Base-by-base conservation (phyloP, 768 basidiomycete species). In the Lentinula raphanica region DNA sequence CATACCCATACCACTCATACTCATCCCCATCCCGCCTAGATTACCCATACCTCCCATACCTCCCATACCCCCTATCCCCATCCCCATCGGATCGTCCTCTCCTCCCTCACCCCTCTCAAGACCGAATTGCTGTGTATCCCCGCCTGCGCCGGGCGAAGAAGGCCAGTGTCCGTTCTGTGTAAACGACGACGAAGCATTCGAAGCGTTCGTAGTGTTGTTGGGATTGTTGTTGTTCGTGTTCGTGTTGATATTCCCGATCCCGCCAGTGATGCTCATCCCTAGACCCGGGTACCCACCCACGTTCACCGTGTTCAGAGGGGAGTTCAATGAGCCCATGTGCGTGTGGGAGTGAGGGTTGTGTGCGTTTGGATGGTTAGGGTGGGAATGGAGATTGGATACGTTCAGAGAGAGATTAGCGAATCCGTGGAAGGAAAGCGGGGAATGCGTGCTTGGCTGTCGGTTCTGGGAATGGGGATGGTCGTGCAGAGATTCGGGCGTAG, bases 401-500 rank as follows among this genome's bases (percentile, higher is more conserved):
- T 67, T 65, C 9, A 69, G 64, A 3, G 65, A 63, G 32, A 67
- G 65, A 25, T 68, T 68, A 21, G 68, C 67, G 50, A 64, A 62
- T 63, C 69, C 56, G 50, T 64, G 70, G 9, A 65, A 17, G 55
- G 65, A 70, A 17, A 63, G 58, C 25, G 67, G 66, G 2, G 67
- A 62, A 35, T 71, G 71, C 2, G 67, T 59, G 27, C 72, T 65
- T 3, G 66, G 56, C n/a, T n/a, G n/a, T n/a, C n/a, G n/a, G n/a
- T n/a, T n/a, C 60, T 69, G 67, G 54, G 62, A 54, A 59, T 67
- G 71, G 59, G 67, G 54, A 61, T 70, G 72, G 42, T 72, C 68
- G 55, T 65, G 66, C 49, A 68, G 64, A 2, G 68, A 70, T 19
- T 77, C 74, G 4, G 77, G 78, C 0, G 76, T 82, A 29, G 73